Base-by-base conservation (phyloP, 805 yeast genomes). In the Monosporozyma aquatica region DNA sequence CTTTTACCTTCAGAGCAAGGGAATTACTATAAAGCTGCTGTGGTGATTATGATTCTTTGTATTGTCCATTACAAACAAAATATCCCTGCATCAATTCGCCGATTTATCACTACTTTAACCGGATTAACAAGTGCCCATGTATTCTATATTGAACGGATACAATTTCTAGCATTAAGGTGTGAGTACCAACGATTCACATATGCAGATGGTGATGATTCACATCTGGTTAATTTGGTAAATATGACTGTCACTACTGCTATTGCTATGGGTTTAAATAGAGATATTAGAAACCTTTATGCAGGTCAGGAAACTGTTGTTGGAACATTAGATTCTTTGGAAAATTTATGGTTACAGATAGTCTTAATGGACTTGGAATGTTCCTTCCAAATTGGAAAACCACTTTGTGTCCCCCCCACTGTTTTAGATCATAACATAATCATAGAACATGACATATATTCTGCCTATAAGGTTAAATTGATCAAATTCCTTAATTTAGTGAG, bases 21-120 rank as follows among this genome's bases (percentile, higher is more conserved):
- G 4, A 60, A 59, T 33, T 58, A 49, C 33, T 61, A 51, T 37
- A 54, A 49, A 13, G 47, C 53, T 6, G 67, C 57, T 17, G 53
- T 60, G 1, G 48, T 62, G 2, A 14, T 61, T 4, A 46, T 43
- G 41, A 51, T 62, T 6, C 18, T 61, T 11, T 41, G 46, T 10
- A 40, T 54, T 9, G 49, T 46, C 1, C 44, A 47, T 21, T 59
- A 40, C 34, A 43, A 30, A 20, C 24, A 34, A n/a, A 23, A 33
- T 6, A 27, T 49, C 1, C 65, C 65, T 5, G 22, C 28, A 2
- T 36, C 54, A 5, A 28, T 61, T 10, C 38, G 41, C n/a, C 37
- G 43, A 11, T 55, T 59, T 23, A 40, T 54, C 6, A 49, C 51
- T 1, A 46, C 45, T 38, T 35, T 62, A 23, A 47, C 48, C 10